Percentiles rank a stretch among this genome's conserved stretches.
These are phyloP conservation scores for Diddensiella transvaalensis DNA, from an alignment of 805 yeast genomes.

Conservation along the genomic window DNA sequence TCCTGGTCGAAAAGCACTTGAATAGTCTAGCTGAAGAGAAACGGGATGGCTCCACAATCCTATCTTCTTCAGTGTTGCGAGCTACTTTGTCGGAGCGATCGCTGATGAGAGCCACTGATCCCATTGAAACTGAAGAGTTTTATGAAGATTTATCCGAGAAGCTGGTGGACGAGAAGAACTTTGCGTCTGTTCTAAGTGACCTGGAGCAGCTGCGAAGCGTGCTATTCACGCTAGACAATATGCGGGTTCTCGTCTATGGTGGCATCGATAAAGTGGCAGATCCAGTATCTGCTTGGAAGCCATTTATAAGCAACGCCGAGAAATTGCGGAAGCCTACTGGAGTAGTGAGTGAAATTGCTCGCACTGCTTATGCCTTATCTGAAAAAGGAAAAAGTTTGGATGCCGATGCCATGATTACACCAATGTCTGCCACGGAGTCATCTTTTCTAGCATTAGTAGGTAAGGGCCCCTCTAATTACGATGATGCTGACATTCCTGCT, in stretches of 20 bases:
- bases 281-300: constrained; percentile 61
- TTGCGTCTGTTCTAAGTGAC: constrained; percentile 43
- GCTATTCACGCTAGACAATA: constrained; percentile 54
- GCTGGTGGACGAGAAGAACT: constrained; percentile 49
- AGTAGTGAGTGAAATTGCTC: constrained; percentile 30
- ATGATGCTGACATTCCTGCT: constrained; percentile 60
- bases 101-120: constrained; percentile 61
- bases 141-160: constrained; percentile 46
- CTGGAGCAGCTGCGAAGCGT: constrained; percentile 50
- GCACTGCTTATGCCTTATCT: constrained; percentile 49
- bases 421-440: constrained; percentile 83
- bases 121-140: constrained; percentile 57
- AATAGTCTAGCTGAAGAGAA: constrained; percentile 60
- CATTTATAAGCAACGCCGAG: constrained; percentile 31
- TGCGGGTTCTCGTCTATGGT: constrained; percentile 69
- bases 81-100: constrained; percentile 56
- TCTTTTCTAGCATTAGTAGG: constrained; percentile 62
- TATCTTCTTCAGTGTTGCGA: constrained; percentile 58
- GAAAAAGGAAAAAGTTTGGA: constrained; percentile 51
- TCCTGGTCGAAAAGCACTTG: constrained; percentile 58
- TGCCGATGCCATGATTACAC: constrained; percentile 55
- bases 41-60: constrained; percentile 60
- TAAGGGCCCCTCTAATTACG: constrained; percentile 52
- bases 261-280: constrained; percentile 49
- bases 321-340: neutral